A percentile compares a stretch with the other conserved stretches of the same genome.
Conservation (phyloP, 495 filamentous ascomycete genomes). For the Entonaema liquescens region DNA sequence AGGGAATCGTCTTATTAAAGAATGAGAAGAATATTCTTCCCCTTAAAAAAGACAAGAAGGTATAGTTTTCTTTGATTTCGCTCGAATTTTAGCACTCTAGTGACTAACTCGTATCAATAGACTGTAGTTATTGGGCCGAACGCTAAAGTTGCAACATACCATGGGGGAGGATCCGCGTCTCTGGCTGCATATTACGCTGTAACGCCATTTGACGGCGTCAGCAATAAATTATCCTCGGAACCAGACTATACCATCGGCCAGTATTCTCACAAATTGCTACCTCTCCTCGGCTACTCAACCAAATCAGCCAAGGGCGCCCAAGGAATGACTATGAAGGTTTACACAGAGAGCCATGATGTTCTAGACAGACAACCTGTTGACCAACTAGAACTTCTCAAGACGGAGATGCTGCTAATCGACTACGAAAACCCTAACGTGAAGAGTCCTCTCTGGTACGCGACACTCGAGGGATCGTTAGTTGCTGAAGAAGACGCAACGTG, state of each 20-base stretch:
- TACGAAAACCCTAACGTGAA: conserved; percentile 67
- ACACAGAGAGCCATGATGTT: conserved; percentile 61
- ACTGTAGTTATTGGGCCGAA: conserved; percentile 71
- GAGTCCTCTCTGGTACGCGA: conserved; percentile 65
- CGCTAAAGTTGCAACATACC: conserved; percentile 71
- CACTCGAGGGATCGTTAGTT: conserved; percentile 66
- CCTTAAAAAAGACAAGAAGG: conserved; percentile 68
- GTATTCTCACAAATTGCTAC: conserved; percentile 69
- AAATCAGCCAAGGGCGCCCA: conserved; percentile 58
- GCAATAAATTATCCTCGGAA: conserved; percentile 53
- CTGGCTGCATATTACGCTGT: conserved; percentile 73
- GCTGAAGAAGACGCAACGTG: conserved; percentile 63
- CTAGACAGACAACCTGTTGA: conserved; percentile 61
- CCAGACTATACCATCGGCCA: conserved; percentile 63
- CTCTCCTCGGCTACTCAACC: conserved; percentile 60
- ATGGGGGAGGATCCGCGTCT: conserved; percentile 75
- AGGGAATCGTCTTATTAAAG: conserved; percentile 77
- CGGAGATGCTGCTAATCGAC: conserved; percentile 68
- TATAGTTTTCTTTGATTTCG: conserved; percentile 14
- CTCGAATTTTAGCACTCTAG: neutral
- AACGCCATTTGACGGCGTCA: conserved; percentile 73
- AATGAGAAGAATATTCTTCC: conserved; percentile 74
- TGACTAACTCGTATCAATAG: conserved; percentile 44
- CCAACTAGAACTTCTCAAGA: conserved; percentile 61
- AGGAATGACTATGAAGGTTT: conserved; percentile 69